Base-by-base conservation (phyloP, 176 grass and related monocot species). In the Rhynchospora tenuis region DNA sequence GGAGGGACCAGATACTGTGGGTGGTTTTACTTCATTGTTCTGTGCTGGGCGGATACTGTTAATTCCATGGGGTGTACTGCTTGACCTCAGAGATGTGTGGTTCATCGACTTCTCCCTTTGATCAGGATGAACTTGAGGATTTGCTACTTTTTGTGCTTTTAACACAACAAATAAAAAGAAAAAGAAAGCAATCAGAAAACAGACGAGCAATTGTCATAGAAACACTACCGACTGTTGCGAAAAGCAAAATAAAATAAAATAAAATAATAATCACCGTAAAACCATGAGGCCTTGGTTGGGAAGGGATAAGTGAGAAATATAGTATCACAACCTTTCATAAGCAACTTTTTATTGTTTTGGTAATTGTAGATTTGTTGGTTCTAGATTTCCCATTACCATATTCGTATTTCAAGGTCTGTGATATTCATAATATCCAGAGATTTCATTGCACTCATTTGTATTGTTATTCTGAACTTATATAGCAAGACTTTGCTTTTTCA, bases 1-100 rank as follows among this genome's bases (percentile, higher is more conserved):
- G 87, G 83, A 80, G 27, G 76, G 52, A 3, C 1, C 48, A 86
- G 84, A 59, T 87, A 82, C 67, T 79, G 69, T 15, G 17, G 80
- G 72, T 12, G 62, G 59, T 52, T 88, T 99, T 83, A 80, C 57
- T 81, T 93, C 89, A 51, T 90, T 87, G 73, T 79, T 88, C 83
- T 61, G 90, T 44, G 81, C 15, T 45, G 71, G 42, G 45, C 79
- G 90, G 78, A 73, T 92, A n/a, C 82, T 86, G 88, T 60, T 85
- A 47, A 79, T 84, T 68, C 82, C 46, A 68, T 84, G 55, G 78
- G 87, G 86, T 74, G 83, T 19, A 85, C 73, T 86, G 42, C 68
- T 48, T 26, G 84, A 83, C 74, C 87, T 93, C 77, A 86, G 82
- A 80, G 81, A 74, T 75, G 69, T 71, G 59, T 89, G 83, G 52